These are phyloP conservation scores for Elsinoe batatas DNA, from an alignment of 2,329 filamentous ascomycete genomes.

Conservation along the genomic window DNA sequence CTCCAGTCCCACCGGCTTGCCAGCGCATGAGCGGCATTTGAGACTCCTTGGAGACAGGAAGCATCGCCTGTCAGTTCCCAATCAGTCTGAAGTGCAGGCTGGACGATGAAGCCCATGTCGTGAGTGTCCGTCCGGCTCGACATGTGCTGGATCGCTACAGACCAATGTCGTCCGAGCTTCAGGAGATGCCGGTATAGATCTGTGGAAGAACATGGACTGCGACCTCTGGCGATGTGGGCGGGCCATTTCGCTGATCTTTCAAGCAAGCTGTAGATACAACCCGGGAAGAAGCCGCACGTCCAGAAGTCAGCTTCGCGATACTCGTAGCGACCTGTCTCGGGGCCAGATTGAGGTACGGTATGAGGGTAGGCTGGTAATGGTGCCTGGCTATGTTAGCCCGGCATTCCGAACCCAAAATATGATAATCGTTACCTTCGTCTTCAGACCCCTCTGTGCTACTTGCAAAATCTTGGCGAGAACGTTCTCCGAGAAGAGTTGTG, in stretches of 20 bases:
- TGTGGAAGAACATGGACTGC: background rate
- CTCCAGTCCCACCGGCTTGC: conserved; percentile 34
- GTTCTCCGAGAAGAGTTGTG: background rate
- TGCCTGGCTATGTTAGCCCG: background rate
- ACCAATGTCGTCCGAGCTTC: background rate
- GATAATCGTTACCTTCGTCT: background rate
- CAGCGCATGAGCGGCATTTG: conserved; percentile 37
- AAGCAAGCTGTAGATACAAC: background rate
- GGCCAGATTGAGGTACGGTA: background rate
- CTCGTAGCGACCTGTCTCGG: background rate
- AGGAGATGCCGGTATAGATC: background rate
- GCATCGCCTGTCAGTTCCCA: conserved; percentile 38
- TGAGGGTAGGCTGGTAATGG: background rate
- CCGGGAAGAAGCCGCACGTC: conserved; percentile 1
- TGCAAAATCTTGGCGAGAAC: background rate
- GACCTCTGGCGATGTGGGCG: background rate
- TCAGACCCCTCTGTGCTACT: background rate
- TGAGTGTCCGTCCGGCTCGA: conserved; percentile 40
- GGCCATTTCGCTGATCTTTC: background rate
- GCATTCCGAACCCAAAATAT: background rate
- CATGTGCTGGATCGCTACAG: background rate
- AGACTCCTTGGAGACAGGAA: conserved; percentile 32
- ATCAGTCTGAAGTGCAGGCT: conserved; percentile 38
- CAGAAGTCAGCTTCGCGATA: conserved; percentile 2
- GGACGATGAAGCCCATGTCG: conserved; percentile 46